These are phyloP conservation scores for Boletus subparvulus DNA, from an alignment of 768 basidiomycete species.

Conservation along the genomic window DNA sequence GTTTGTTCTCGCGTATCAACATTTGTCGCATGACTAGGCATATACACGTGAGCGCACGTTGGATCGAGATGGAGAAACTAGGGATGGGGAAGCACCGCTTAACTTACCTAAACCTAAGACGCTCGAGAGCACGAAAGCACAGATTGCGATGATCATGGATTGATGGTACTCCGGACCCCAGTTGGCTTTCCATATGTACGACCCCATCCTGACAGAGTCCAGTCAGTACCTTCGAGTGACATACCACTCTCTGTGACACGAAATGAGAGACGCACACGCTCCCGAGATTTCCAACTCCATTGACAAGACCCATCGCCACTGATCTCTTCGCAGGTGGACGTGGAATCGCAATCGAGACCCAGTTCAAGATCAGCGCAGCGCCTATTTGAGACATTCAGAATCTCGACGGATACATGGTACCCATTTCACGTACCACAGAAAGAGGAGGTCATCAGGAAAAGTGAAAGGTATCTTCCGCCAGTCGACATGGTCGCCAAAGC, in stretches of 20 bases:
- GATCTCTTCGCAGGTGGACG: constrained; percentile 54
- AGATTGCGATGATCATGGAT: constrained; percentile 54
- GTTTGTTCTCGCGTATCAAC: constrained; percentile 51
- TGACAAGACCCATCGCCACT: constrained; percentile 62
- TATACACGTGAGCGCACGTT: background rate
- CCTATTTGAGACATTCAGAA: constrained; percentile 25
- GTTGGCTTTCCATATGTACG: constrained; percentile 58
- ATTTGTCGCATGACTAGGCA: constrained; percentile 41
- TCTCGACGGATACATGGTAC: background rate
- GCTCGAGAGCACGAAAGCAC: constrained; percentile 32
- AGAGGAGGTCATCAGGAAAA: constrained; percentile 64
- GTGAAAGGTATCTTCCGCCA: constrained; percentile 56
- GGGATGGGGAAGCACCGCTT: background rate
- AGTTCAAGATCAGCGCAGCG: constrained; percentile 47
- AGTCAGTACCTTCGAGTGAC: background rate
- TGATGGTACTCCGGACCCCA: constrained; percentile 66
- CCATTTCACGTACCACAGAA: constrained; percentile 38
- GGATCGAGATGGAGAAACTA: background rate
- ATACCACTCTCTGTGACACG: background rate
- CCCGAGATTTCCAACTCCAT: constrained; percentile 57
- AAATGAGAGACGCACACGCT: constrained; percentile 44
- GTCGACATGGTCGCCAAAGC: constrained; percentile 50
- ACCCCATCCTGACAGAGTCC: constrained; percentile 47
- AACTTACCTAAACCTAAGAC: constrained; percentile 36
- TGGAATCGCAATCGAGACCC: constrained; percentile 62